Conservation (phyloP, 108 stramenopile genomes). For the Cylindrotheca fusiformis region DNA sequence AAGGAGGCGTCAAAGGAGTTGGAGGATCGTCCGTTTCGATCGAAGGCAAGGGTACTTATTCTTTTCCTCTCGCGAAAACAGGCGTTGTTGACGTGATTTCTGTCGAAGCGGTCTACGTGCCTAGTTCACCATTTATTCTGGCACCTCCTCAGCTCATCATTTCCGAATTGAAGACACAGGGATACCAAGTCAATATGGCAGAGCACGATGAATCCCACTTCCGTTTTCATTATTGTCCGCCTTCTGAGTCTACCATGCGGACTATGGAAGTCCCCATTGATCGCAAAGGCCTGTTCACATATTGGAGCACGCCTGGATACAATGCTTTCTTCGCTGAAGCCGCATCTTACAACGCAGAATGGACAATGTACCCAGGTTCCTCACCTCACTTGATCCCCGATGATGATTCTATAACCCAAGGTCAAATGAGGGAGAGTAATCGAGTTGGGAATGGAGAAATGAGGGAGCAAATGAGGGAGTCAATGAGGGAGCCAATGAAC, state of each 20-base stretch:
- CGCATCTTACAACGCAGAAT: neutral
- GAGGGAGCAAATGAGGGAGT: too few relatives aligned
- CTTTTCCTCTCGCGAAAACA: neutral
- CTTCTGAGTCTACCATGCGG: too few relatives aligned
- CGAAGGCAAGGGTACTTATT: neutral
- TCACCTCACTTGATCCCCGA: conserved; percentile 1
- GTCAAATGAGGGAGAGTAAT: too few relatives aligned
- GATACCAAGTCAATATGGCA: neutral
- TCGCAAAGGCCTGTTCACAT: neutral
- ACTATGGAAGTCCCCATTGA: neutral
- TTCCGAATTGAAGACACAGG: neutral
- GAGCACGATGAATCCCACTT: neutral
- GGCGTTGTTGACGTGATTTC: neutral
- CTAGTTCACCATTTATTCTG: neutral
- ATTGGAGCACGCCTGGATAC: neutral
- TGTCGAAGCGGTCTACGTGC: conserved; percentile 1
- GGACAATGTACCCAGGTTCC: neutral
- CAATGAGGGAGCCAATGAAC: neutral
- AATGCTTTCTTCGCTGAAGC: neutral
- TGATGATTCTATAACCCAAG: too few relatives aligned
- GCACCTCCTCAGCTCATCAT: neutral
- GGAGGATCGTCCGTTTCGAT: neutral
- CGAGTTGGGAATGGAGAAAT: too few relatives aligned
- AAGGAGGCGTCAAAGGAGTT: too few relatives aligned
- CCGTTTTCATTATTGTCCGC: neutral